phyloP scores from a whole-genome alignment of 2,329 filamentous ascomycete species.

The Fusarium xyrophilum region DNA sequence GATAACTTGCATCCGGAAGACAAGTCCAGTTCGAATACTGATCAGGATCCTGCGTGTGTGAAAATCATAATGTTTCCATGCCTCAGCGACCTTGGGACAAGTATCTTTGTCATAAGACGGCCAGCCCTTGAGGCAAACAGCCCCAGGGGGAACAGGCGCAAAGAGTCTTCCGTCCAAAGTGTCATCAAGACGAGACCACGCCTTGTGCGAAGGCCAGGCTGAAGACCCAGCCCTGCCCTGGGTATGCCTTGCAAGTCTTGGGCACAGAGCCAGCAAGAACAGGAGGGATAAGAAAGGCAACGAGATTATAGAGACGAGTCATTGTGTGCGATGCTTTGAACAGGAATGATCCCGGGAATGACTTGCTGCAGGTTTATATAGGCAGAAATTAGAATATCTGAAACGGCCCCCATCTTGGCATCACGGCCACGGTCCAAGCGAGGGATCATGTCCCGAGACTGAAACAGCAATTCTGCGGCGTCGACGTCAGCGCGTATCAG shows the following conservation, averaged over 20 bases:
- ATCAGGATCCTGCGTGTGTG: conserved; percentile 44
- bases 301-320: background rate
- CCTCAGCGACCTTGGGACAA: conserved; percentile 41
- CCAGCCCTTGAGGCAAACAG: conserved; percentile 42
- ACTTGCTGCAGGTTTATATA: conserved; percentile 27
- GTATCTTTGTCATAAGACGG: conserved; percentile 36
- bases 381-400: no score
- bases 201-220: conserved; percentile 55
- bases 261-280: background rate
- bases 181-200: conserved; percentile 56
- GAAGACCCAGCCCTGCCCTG: conserved; percentile 51
- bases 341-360: accelerated
- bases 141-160: conserved; percentile 48
- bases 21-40: conserved; percentile 60
- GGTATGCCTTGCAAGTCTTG: conserved; percentile 55
- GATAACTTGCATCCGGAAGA: conserved; percentile 49
- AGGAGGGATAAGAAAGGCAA: background rate
- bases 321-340: background rate
- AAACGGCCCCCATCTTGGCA: background rate
- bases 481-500: conserved; percentile 18
- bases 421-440: background rate
- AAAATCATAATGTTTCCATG: conserved; percentile 42
- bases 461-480: background rate
- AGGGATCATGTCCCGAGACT: conserved; percentile 33
- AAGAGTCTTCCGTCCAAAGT: conserved; percentile 53